phyloP scores from a whole-genome alignment of 106 monocot species.

The Dioscorea dumetorum region DNA sequence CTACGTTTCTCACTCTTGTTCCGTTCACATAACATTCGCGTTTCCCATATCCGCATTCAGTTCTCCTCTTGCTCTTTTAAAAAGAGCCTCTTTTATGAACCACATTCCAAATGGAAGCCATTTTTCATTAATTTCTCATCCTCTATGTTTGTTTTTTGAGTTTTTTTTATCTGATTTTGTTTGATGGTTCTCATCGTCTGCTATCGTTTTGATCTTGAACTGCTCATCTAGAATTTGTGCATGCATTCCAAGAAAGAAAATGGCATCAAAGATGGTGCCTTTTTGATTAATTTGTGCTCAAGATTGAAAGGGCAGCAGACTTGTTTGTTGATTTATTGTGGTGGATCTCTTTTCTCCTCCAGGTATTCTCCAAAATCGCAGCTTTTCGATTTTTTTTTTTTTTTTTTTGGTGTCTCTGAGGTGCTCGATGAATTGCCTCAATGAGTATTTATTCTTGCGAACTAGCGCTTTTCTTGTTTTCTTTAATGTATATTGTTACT shows the following conservation, averaged over 20 bases:
- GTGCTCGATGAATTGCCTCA: no score
- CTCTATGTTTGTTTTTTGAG: neutral
- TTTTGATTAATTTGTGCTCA: neutral
- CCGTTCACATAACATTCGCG: no score
- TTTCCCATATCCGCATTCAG: no score
- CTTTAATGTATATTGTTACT: no score
- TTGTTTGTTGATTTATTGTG: neutral
- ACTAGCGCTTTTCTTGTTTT: no score
- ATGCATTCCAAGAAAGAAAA: neutral
- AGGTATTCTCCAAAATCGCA: neutral
- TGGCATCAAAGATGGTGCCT: neutral
- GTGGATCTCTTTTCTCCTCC: neutral
- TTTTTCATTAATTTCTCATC: neutral
- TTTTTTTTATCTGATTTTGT: neutral
- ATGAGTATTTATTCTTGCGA: no score
- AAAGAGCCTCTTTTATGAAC: no score
- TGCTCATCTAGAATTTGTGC: neutral
- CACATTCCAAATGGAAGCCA: no score
- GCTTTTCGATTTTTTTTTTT: neutral
- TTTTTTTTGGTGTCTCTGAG: neutral
- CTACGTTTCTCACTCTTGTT: no score
- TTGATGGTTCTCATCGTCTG: neutral
- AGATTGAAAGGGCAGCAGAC: neutral
- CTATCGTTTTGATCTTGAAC: neutral
- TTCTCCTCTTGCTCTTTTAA: no score